Base-by-base conservation (phyloP, 164 flowering plant genomes). In the Cinnamomum micranthum region DNA sequence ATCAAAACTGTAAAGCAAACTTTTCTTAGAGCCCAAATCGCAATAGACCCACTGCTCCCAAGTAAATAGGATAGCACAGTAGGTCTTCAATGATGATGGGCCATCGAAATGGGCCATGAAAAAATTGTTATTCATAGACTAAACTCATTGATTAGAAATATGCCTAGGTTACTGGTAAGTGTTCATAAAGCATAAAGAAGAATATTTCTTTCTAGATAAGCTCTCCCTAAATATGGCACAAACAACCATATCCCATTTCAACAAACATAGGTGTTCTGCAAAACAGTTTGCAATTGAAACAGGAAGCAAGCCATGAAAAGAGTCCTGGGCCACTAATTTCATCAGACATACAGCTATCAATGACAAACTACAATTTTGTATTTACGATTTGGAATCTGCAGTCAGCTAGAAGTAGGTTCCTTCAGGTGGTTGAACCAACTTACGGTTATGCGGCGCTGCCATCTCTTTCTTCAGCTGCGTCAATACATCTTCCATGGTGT, bases 371-470 rank as follows among this genome's bases (percentile, higher is more conserved):
- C 24, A n/a, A 22, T 22, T 24, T 22, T 7, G 23, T 14, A 64
- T 64, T 25, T 23, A 64, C 14, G 33, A 14, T 23, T 25, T 27
- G 63, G 24, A 64, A 64, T 27, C 70, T 28, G n/a, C 65, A 19
- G 71, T 59, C 71, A 23, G 60, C 90, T 93, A 91, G 87, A 93
- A 93, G 86, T 75, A 89, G 82, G 97, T 87, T 71, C 97, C 98
- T 83, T 93, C 97, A 0, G 98, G 97, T 70, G 97, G 95, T 82
- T 93, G 97, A 52, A 89, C 98, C 71, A 93, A 84, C 84, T 93
- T 93, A 33, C 97, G 88, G 80, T 93, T 92, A 31, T 90, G 90
- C 25, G 98, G 86, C 14, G 93, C 84, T 2, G 92, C 92, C 98
- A 93, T 92, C 76, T 92, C 98, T 85, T 89, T 93, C 84, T 90